Evolutionary conservation across 129 eudicot genomes (phyloP), one percentile per base, ranked within the genome.

Genomic region (Pittosporum tobira): DNA sequence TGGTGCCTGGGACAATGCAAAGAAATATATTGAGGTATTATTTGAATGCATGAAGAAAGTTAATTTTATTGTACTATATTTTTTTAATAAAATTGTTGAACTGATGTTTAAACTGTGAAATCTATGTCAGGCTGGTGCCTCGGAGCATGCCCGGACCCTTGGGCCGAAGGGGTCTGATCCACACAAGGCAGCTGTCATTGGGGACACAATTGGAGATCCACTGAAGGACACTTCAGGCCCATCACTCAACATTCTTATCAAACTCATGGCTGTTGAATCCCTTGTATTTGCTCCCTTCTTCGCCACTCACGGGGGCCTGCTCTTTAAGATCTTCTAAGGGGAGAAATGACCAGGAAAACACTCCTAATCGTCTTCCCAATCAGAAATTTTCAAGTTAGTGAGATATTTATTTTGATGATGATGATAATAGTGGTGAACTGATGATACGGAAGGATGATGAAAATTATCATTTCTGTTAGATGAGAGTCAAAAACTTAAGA

Each of bases 131-230:
- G 94, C 94, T 64, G 94, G 94, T 26, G 88, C 84, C 20, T 85
- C 94, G 3, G 94, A 81, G 57, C 94, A 85, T 27, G 94, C 94
- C 2, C 66, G 81, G 52, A 65, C 75, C 58, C 94, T 85, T 3
- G 94, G 94, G 14, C 94, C 94, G 0, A 85, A 85, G 69, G 94
- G 89, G 45, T 85, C 94, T 4, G 94, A 85, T 1, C 83, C 94
- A 54, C 94, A 85, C 79, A 85, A 78, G 73, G 94, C 94, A 23
- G 94, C 94, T 45, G 89, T 85, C 40, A 85, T 85, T 6, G 88
- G 94, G 7, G 94, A 85, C 79, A 85, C 94, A 31, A 77, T 85
- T 19, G 94, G 94, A 2, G 94, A 85, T 67, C 94, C 94, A 14
- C n/a, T n/a, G n/a, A n/a, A n/a, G n/a, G n/a, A n/a, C n/a, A n/a